phyloP scores from a whole-genome alignment of 2,329 filamentous ascomycete species.

The Fonsecaea pedrosoi region DNA sequence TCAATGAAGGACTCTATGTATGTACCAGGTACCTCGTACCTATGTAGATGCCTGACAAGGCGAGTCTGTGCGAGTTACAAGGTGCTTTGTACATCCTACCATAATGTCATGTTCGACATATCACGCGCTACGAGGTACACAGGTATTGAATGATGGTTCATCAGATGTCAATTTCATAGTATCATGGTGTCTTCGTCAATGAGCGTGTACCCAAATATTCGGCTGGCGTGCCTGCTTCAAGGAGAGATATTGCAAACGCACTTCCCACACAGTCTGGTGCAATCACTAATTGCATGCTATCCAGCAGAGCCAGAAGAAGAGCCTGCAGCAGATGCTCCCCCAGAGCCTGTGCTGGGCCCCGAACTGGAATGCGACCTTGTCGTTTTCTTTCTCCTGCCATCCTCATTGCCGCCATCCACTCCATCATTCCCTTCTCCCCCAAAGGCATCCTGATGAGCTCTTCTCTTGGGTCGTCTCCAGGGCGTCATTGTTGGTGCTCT shows the following conservation, averaged over 20 bases:
- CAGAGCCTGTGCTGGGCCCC: conserved; percentile 20
- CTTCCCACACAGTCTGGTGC: neutral
- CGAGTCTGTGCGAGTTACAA: no score
- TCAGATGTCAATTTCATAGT: neutral
- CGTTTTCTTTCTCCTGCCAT: conserved; percentile 30
- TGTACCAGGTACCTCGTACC: no score
- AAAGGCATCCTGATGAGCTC: conserved; percentile 38
- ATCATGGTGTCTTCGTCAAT: neutral
- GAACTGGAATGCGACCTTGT: conserved; percentile 28
- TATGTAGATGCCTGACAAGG: no score
- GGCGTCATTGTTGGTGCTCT: conserved; percentile 33
- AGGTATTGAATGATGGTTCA: neutral
- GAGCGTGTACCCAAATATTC: neutral
- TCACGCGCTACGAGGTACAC: neutral
- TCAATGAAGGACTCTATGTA: no score
- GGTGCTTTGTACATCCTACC: neutral
- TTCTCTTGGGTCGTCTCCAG: conserved; percentile 38
- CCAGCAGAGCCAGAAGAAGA: conserved; percentile 26
- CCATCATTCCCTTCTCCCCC: conserved; percentile 30
- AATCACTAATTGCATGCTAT: neutral
- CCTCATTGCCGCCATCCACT: conserved; percentile 29
- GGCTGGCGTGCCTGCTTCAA: neutral
- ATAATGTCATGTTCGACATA: neutral
- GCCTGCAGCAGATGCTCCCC: conserved; percentile 21
- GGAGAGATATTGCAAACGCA: neutral